phyloP scores from a whole-genome alignment of 371 early-diverging fungal genomes.

The Mucor racemosus region DNA sequence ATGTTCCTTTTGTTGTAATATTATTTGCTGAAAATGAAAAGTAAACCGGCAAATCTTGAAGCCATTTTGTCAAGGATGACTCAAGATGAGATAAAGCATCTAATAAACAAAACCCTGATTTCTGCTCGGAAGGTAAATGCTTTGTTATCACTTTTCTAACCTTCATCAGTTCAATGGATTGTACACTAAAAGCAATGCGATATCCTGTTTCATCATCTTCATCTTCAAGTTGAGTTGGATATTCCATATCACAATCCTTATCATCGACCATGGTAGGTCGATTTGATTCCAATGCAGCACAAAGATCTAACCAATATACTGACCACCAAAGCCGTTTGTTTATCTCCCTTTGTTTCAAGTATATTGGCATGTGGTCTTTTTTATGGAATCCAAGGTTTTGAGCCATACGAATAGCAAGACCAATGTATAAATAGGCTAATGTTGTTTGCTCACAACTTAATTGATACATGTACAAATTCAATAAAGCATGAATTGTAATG shows the following conservation, averaged over 20 bases:
- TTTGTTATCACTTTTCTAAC: conserved; percentile 62
- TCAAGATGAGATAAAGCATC: conserved; percentile 58
- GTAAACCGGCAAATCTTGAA: conserved; percentile 28
- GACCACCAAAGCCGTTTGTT: conserved; percentile 69
- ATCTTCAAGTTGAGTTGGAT: conserved; percentile 45
- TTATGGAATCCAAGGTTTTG: conserved; percentile 63
- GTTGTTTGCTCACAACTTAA: conserved; percentile 59
- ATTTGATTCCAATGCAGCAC: conserved; percentile 52
- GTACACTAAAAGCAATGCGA: conserved; percentile 48
- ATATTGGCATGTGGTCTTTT: conserved; percentile 47
- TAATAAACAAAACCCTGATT: conserved; percentile 44
- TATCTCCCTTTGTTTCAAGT: conserved; percentile 53
- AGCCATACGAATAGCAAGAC: conserved; percentile 67
- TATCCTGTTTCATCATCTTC: conserved; percentile 55
- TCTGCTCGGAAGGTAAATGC: conserved; percentile 46
- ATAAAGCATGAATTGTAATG: conserved; percentile 58
- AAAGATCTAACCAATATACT: conserved; percentile 61
- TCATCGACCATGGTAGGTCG: conserved; percentile 63
- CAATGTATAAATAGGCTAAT: conserved; percentile 60
- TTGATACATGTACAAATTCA: conserved; percentile 68
- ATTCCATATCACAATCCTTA: conserved; percentile 62
- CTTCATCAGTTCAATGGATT: conserved; percentile 58
- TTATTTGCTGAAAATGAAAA: conserved; percentile 24
- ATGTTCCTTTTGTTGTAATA: conserved; percentile 14
- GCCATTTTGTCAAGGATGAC: conserved; percentile 53